Evolutionary conservation across 495 filamentous ascomycete species (phyloP).

Genomic region (Penicillium paxilli): DNA sequence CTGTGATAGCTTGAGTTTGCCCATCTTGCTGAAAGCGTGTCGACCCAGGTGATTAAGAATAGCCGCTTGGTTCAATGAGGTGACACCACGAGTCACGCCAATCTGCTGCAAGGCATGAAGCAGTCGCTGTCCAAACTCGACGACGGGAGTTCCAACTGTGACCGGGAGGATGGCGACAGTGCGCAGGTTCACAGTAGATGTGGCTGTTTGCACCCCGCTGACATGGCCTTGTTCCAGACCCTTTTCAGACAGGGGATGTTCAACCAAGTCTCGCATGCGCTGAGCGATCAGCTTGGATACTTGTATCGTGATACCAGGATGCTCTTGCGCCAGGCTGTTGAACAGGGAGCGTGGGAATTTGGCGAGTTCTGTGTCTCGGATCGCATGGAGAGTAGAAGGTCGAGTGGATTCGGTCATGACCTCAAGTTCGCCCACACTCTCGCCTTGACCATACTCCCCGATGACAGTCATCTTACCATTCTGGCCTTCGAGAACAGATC

Average conservation of each 20-base stretch:
- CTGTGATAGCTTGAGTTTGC: slow-evolving; percentile 92
- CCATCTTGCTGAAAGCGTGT: slow-evolving; percentile 96
- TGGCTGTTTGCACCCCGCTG: slow-evolving; percentile 65
- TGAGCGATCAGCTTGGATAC: slow-evolving; percentile 98
- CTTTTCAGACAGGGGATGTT: slow-evolving; percentile 73
- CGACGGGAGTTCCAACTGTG: slow-evolving; percentile 86
- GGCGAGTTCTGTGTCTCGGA: slow-evolving; percentile 93
- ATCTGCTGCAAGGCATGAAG: slow-evolving; percentile 86
- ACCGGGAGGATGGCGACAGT: slow-evolving; percentile 92
- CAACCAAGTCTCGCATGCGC: slow-evolving; percentile 85
- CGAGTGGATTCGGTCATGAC: slow-evolving; percentile 92
- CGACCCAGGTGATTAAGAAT: slow-evolving; percentile 93
- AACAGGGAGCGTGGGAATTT: slow-evolving; percentile 95
- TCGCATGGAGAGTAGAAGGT: slow-evolving; percentile 89
- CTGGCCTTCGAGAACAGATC: slow-evolving; percentile 74
- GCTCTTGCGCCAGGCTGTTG: slow-evolving; percentile 95
- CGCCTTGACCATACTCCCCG: slow-evolving; percentile 93
- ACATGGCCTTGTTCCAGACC: slow-evolving; percentile 56
- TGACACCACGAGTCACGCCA: slow-evolving; percentile 84
- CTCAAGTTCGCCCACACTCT: slow-evolving; percentile 95
- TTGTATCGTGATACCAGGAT: slow-evolving; percentile 97
- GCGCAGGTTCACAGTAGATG: slow-evolving; percentile 86
- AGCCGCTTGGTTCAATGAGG: slow-evolving; percentile 87
- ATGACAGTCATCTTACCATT: slow-evolving; percentile 84
- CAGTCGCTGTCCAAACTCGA: slow-evolving; percentile 90